Conservation (phyloP, 2,329 filamentous ascomycete genomes). For the Metarhizium sp. region DNA sequence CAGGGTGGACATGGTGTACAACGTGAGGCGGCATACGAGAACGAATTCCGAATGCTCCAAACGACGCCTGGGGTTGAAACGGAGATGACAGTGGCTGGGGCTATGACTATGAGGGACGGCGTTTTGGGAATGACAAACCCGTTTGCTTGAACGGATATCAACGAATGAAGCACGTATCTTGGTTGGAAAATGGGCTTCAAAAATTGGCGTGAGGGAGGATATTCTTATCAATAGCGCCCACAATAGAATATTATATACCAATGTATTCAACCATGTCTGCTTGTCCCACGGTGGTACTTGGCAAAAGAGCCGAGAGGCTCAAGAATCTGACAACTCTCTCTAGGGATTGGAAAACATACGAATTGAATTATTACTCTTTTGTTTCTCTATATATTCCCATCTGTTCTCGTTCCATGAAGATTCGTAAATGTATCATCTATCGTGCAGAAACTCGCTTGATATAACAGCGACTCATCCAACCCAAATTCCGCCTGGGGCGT, state of each 20-base stretch:
- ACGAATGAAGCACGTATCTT: too few relatives aligned
- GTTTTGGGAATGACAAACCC: too few relatives aligned
- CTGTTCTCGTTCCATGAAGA: background rate
- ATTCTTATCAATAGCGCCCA: background rate
- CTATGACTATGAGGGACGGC: too few relatives aligned
- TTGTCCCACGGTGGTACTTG: background rate
- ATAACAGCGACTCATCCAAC: slow-evolving; percentile 10
- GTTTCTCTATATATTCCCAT: background rate
- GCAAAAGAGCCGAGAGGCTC: background rate
- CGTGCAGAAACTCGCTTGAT: slow-evolving; percentile 12
- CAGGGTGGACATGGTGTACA: too few relatives aligned
- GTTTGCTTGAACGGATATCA: too few relatives aligned
- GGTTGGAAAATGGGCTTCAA: too few relatives aligned
- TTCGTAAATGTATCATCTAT: slow-evolving; percentile 16
- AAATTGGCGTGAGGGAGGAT: background rate
- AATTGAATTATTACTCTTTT: background rate
- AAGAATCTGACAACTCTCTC: background rate
- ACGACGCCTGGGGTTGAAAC: too few relatives aligned
- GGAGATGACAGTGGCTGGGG: too few relatives aligned
- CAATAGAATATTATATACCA: background rate
- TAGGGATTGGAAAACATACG: background rate
- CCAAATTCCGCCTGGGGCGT: slow-evolving; percentile 16
- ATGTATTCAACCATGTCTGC: background rate
- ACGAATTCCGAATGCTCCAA: too few relatives aligned
- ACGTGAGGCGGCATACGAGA: too few relatives aligned